A percentile compares a stretch with the other conserved stretches of the same genome.
phyloP scores from a whole-genome alignment of 805 yeast species.

The Maudiozyma bulderi region DNA sequence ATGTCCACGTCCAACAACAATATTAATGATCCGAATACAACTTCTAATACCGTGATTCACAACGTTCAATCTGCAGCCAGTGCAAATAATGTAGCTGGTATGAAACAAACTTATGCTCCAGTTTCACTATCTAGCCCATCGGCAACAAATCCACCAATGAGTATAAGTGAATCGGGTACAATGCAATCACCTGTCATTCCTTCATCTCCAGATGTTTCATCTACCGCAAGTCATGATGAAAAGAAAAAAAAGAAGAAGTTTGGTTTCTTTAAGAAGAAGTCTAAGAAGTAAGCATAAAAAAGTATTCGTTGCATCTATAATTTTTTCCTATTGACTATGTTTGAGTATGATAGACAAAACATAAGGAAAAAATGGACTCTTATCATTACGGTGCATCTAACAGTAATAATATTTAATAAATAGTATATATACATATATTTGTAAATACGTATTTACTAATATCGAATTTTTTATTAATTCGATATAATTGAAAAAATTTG shows the following conservation, averaged over 20 bases:
- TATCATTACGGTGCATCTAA: background rate
- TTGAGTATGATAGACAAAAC: no score
- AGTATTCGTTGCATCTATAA: no score
- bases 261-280: slow-evolving; percentile 24
- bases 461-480: no score
- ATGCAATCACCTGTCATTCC: background rate
- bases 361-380: background rate
- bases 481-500: background rate
- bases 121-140: background rate
- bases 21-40: slow-evolving; percentile 14
- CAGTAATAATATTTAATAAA: background rate
- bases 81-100: slow-evolving; percentile 5
- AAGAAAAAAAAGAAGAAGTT: slow-evolving; percentile 24
- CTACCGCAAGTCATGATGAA: slow-evolving; percentile 2
- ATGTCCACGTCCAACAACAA: slow-evolving; percentile 13
- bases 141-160: background rate
- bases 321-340: no score
- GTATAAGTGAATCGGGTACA: background rate
- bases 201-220: background rate
- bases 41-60: slow-evolving; percentile 18
- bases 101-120: background rate
- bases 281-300: slow-evolving; percentile 5
- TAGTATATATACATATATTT: background rate
- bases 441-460: background rate
- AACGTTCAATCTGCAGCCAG: slow-evolving; percentile 2